These are phyloP conservation scores for Fragaria iinumae DNA, from an alignment of 306 rosid genomes.

Conservation along the genomic window DNA sequence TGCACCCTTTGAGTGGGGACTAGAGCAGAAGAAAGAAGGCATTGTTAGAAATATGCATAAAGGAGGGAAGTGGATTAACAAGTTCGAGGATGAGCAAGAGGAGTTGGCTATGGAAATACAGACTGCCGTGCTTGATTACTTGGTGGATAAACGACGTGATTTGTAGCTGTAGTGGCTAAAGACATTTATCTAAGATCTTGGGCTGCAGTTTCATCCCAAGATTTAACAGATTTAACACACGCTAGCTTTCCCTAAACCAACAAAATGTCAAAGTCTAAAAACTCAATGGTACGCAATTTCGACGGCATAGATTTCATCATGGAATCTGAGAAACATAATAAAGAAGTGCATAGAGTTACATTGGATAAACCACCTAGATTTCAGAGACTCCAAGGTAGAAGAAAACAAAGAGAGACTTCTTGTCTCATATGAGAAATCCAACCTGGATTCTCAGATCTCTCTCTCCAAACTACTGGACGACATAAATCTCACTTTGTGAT, in stretches of 20 bases:
- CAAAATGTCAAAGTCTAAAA: too few species aligned
- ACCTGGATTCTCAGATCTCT: constrained; percentile 35
- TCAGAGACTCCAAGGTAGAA: constrained; percentile 10
- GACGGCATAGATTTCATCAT: neutral
- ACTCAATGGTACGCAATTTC: too few species aligned
- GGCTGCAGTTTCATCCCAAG: neutral
- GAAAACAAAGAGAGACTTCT: constrained; percentile 16
- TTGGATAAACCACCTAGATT: neutral
- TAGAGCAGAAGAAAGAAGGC: constrained; percentile 38
- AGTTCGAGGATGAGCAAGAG: constrained; percentile 47
- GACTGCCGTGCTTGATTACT: constrained; percentile 31
- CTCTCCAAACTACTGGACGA: constrained; percentile 25
- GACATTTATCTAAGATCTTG: neutral
- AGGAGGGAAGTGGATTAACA: constrained; percentile 39
- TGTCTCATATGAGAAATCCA: constrained; percentile 33
- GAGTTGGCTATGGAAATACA: constrained; percentile 54
- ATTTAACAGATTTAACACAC: neutral
- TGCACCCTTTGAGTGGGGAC: constrained; percentile 31
- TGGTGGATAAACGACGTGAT: constrained; percentile 24
- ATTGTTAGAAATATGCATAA: constrained; percentile 55
- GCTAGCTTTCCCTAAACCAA: too few species aligned
- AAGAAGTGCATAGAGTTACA: neutral
- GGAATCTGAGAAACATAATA: neutral
- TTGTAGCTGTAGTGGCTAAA: neutral
- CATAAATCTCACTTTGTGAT: constrained; percentile 14